Evolutionary conservation across 345 rosid genomes (phyloP), one percentile per base, ranked within the genome.

Genomic region (Lenwebbia sp.): DNA sequence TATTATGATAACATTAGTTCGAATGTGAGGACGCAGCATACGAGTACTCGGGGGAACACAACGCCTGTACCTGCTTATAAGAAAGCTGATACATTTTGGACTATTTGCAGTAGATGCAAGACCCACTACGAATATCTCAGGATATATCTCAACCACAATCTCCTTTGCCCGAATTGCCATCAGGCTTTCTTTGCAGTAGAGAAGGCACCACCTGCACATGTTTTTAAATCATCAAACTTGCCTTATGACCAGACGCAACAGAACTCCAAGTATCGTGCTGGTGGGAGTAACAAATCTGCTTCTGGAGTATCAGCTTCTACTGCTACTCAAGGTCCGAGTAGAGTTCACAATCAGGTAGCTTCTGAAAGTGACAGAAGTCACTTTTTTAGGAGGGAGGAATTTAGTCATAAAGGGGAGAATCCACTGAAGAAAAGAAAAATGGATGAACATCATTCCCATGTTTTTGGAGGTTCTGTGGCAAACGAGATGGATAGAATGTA

Each of bases 121-220:
- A 94, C 95, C 9, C 99, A 94, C 54, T 97, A 91, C 84, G 99
- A 96, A 83, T 96, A 94, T 89, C 91, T 92, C 88, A 93, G 95
- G 90, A 40, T 93, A 58, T 97, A 97, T 88, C 91, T 96, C 60
- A 92, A 97, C 88, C 96, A 94, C 81, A 95, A 91, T 54, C 92
- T 97, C 88, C 91, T 94, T 23, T 97, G 99, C 90, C 96, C 98
- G 6, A 93, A 89, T 82, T 97, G 99, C 85, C 89, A 84, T 49
- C 88, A 89, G 92, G 95, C 93, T 70, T 96, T 97, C 83, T 50
- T 88, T 84, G 99, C 99, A 60, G 60, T 85, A 5, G 99, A 97
- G 91, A 96, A 65, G 88, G 85, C 90, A 44, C 98, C 95, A 2
- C 99, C 99, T 65, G 86, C 93, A 62, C 94, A 86, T 88, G 88